Percentiles rank a stretch among this genome's conserved stretches.
Conservation (phyloP, 805 yeast species). For the Ogataea sp. region DNA sequence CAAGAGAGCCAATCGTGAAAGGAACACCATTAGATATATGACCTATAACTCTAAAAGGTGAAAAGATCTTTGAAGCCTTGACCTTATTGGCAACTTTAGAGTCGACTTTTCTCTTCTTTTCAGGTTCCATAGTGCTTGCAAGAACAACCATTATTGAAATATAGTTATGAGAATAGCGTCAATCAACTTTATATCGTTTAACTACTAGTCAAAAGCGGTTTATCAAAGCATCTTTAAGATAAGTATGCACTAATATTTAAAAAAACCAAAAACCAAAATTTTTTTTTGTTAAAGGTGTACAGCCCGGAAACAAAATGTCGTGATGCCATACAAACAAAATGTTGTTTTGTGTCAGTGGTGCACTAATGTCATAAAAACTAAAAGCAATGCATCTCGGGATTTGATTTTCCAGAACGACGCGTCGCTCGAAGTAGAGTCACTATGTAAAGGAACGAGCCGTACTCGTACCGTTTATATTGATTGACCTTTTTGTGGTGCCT, state of each 20-base stretch:
- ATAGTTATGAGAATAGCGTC: too few species aligned
- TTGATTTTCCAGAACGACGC: too few species aligned
- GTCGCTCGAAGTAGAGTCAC: too few species aligned
- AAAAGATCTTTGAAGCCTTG: constrained; percentile 52
- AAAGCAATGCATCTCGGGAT: too few species aligned
- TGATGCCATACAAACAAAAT: neutral
- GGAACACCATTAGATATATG: constrained; percentile 84
- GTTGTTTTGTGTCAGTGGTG: neutral
- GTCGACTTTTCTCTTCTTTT: constrained; percentile 9
- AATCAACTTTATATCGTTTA: too few species aligned
- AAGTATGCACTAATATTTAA: neutral
- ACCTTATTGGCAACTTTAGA: neutral
- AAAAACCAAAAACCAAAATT: neutral
- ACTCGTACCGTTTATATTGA: too few species aligned
- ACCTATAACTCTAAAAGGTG: constrained; percentile 85
- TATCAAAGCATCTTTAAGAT: neutral
- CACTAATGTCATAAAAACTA: too few species aligned
- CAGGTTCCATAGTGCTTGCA: constrained; percentile 1
- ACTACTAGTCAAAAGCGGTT: neutral
- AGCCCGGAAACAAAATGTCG: neutral
- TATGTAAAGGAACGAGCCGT: too few species aligned
- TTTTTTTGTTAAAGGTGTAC: neutral
- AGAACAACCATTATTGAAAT: constrained; percentile 1
- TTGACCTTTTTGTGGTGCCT: too few species aligned
- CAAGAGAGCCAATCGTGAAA: constrained; percentile 81